A percentile compares a stretch with the other conserved stretches of the same genome.
Evolutionary conservation across 768 basidiomycete genomes (phyloP).

Genomic region (Kwoniella botswanensis): DNA sequence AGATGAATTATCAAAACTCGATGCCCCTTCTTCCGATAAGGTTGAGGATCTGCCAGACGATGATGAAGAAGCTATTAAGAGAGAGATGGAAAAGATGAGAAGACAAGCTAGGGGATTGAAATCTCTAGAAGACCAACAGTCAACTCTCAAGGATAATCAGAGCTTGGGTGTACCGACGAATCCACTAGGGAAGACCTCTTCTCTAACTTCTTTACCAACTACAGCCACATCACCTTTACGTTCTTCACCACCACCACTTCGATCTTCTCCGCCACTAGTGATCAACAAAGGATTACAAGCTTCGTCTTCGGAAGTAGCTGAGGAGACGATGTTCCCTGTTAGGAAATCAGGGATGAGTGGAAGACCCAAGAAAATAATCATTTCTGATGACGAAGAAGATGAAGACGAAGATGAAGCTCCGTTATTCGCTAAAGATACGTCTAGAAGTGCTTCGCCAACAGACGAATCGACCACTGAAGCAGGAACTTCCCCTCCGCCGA

Average conservation of each 20-base stretch:
- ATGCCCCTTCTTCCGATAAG: conserved; percentile 18
- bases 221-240: conserved; percentile 19
- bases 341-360: conserved; percentile 28
- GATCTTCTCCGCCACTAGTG: neutral
- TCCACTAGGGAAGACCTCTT: neutral
- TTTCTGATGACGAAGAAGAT: conserved; percentile 35
- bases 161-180: neutral
- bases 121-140: neutral
- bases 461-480: conserved; percentile 17
- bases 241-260: conserved; percentile 12
- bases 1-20: conserved; percentile 21
- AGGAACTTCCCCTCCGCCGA: conserved; percentile 11
- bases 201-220: conserved; percentile 20
- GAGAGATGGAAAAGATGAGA: conserved; percentile 31
- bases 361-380: conserved; percentile 13
- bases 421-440: conserved; percentile 11
- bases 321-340: conserved; percentile 29
- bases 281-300: conserved; percentile 7
- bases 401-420: conserved; percentile 12
- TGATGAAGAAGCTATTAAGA: conserved; percentile 13
- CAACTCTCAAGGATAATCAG: neutral
- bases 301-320: conserved; percentile 16
- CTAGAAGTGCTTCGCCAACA: conserved; percentile 4
- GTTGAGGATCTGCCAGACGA: conserved; percentile 21
- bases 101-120: conserved; percentile 25